Percentiles rank a stretch among this genome's conserved stretches.
Conservation (phyloP, 306 rosid genomes). For the Rosa rugosa region DNA sequence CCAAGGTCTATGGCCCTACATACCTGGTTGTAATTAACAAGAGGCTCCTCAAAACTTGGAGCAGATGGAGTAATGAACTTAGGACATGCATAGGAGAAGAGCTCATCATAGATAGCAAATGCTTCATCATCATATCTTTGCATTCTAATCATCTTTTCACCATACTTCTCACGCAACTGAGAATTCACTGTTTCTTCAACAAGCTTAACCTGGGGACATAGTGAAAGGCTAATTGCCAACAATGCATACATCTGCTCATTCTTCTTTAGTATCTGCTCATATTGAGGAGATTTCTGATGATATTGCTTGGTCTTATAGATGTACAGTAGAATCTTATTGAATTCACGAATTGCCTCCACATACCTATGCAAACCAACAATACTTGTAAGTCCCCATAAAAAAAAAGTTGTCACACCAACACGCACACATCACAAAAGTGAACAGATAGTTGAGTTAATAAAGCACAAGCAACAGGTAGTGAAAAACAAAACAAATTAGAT, state of each 20-base stretch:
- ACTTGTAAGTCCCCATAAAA: neutral
- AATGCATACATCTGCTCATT: constrained; percentile 98
- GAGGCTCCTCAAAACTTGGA: constrained; percentile 93
- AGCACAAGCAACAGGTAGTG: neutral
- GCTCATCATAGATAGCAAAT: constrained; percentile 91
- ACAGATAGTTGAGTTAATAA: no score
- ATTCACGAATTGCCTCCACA: constrained; percentile 89
- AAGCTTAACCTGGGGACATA: constrained; percentile 85
- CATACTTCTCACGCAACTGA: constrained; percentile 91
- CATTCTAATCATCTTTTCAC: constrained; percentile 96
- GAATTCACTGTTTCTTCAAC: constrained; percentile 88
- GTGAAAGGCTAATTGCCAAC: constrained; percentile 89
- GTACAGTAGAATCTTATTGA: constrained; percentile 83
- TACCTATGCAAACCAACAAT: constrained; percentile 46
- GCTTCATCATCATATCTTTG: constrained; percentile 94
- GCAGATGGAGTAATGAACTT: constrained; percentile 98
- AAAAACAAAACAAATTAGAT: neutral
- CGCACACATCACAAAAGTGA: neutral
- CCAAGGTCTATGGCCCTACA: neutral
- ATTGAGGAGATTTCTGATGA: constrained; percentile 91
- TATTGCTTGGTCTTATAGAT: constrained; percentile 73
- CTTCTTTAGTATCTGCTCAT: constrained; percentile 94
- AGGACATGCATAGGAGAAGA: constrained; percentile 97
- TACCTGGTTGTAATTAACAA: constrained; percentile 94
- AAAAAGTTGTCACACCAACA: neutral